Percentiles rank a stretch among this genome's conserved stretches.
phyloP scores from a whole-genome alignment of 257 asterid genomes.

The Voacanga thouarsii region DNA sequence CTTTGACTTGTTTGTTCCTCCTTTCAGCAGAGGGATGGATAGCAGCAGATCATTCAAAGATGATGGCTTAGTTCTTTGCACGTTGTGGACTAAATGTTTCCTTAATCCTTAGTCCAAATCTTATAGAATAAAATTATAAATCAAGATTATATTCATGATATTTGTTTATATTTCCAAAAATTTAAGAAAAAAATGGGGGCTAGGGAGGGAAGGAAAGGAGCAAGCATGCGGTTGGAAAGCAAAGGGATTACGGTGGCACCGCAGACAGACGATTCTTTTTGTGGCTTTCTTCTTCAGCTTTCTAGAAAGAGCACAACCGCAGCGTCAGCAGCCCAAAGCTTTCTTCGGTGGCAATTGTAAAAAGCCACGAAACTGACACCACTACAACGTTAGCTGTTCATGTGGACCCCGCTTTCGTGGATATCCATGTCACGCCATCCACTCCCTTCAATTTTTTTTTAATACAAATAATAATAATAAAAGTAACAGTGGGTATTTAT shows the following conservation, averaged over 20 bases:
- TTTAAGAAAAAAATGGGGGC: too few species aligned
- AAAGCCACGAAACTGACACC: constrained; percentile 25
- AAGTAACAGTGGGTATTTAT: background rate
- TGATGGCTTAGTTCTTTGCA: constrained; percentile 4
- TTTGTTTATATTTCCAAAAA: too few species aligned
- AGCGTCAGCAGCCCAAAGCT: background rate
- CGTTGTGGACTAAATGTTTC: background rate
- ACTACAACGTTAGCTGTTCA: constrained; percentile 3
- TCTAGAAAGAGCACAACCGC: constrained; percentile 4
- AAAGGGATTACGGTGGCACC: too few species aligned
- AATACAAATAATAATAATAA: background rate
- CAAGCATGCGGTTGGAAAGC: too few species aligned
- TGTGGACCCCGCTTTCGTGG: constrained; percentile 20
- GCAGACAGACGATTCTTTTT: too few species aligned
- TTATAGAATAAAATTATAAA: too few species aligned
- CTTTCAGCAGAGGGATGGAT: background rate
- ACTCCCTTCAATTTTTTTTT: background rate
- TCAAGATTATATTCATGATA: too few species aligned
- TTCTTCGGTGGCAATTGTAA: background rate
- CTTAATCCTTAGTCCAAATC: too few species aligned
- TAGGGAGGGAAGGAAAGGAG: too few species aligned
- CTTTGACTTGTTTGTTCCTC: background rate
- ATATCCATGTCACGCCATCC: constrained; percentile 28
- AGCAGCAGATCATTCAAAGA: constrained; percentile 1
- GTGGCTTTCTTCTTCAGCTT: background rate